Base-by-base conservation (phyloP, 371 early-diverging fungal species). In the Lichtheimia ornata region DNA sequence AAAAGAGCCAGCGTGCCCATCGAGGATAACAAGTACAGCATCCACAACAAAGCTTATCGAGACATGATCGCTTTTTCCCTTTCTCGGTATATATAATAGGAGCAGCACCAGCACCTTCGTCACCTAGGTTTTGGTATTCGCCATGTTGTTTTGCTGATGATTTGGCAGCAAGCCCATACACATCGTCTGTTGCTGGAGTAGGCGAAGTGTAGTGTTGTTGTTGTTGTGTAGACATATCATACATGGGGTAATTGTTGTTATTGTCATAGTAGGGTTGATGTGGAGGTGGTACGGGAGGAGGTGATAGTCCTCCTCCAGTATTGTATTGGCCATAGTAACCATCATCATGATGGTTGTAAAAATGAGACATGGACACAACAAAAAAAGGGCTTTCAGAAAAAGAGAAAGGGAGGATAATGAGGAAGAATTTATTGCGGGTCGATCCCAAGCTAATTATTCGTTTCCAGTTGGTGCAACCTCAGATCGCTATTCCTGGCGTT, bases 1-100 rank as follows among this genome's bases (percentile, higher is more conserved):
- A 81, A 49, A 66, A 70, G 30, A 73, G 66, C 71, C 71, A 77
- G 22, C 81, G 72, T 25, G 65, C 25, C 81, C 81, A 81, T 30
- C 71, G 76, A 5, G 81, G 81, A 54, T 74, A 77, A 35, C 81
- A 81, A 4, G 74, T 72, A 54, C 78, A 81, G 50, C 81, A 81
- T 11, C 74, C 81, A 59, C 81, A 81, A 25, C 81, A 81, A 13
- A 75, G n/a, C 18, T 65, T 73, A 27, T 75, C 81, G 20, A 69
- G 56, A 45, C 81, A 81, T 6, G 81, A 71, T 17, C 78, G 67
- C 18, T 44, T 28, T 40, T 61, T 40, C 5, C 27, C 30, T 40
- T 52, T 25, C 28, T 61, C 53, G 27, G 42, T 42, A 13, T 59
- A 59, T 27, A 59, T 20, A 11, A 53, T 53, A 7, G 53, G 44